These are phyloP conservation scores for Capronia epimyces DNA, from an alignment of 2,329 filamentous ascomycete species.

Conservation along the genomic window DNA sequence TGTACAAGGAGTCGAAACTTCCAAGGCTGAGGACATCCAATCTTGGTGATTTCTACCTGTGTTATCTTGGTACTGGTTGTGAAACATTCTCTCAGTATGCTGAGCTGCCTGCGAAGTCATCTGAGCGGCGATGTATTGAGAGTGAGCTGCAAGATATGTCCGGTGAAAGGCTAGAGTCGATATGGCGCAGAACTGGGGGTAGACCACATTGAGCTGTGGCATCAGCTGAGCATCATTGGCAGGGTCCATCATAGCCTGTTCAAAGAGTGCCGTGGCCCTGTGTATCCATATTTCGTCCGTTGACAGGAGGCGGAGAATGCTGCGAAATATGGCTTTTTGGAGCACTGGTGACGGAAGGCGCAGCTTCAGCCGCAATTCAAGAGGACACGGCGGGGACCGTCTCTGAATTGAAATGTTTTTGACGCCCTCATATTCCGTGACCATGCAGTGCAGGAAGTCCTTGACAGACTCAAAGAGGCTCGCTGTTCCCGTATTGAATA, in stretches of 20 bases:
- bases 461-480: conserved; percentile 1
- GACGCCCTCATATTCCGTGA: not conserved
- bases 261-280: conserved; percentile 2
- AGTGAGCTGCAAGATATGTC: not conserved
- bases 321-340: conserved; percentile 9
- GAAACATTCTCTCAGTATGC: not conserved
- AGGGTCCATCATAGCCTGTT: not conserved
- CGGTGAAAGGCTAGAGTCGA: too few relatives aligned
- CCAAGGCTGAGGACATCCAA: not conserved
- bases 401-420: not conserved
- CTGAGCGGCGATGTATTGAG: not conserved
- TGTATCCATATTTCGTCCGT: not conserved
- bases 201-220: too few relatives aligned
- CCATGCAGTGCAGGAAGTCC: conserved; percentile 3
- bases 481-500: not conserved
- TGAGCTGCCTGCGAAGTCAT: not conserved
- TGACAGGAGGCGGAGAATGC: not conserved
- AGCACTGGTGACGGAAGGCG: conserved; percentile 13
- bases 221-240: too few relatives aligned
- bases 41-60: too few relatives aligned
- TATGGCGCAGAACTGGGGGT: too few relatives aligned
- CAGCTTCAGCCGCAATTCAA: conserved; percentile 5
- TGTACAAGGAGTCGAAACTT: not conserved
- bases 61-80: not conserved
- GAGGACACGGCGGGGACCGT: conserved; percentile 8